These are phyloP conservation scores for Anethum foeniculum DNA, from an alignment of 140 eudicot genomes.

Conservation along the genomic window DNA sequence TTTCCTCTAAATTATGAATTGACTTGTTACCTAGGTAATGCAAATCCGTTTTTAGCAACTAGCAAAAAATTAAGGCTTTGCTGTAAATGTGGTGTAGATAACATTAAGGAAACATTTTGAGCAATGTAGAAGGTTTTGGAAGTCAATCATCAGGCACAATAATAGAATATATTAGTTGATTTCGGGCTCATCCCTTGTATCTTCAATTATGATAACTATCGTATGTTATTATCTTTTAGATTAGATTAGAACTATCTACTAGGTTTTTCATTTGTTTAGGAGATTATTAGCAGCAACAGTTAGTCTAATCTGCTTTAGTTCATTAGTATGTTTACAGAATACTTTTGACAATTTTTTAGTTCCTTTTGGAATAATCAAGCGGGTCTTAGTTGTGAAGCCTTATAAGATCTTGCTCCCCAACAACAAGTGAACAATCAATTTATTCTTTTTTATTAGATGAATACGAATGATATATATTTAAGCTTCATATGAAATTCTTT, in stretches of 20 bases:
- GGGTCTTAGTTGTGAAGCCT: background rate
- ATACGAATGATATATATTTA: background rate
- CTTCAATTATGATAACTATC: background rate
- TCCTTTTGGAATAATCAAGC: background rate
- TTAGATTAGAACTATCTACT: background rate
- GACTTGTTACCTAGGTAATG: background rate
- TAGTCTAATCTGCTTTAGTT: background rate
- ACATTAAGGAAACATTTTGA: background rate
- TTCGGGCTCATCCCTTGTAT: background rate
- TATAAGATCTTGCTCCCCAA: background rate
- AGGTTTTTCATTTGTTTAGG: background rate
- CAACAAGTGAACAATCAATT: background rate
- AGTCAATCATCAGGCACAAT: background rate
- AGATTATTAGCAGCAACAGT: background rate
- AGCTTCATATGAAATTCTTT: conserved; percentile 9
- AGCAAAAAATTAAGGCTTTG: background rate
- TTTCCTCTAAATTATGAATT: background rate
- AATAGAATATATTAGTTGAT: background rate
- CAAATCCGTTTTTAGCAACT: too few relatives aligned
- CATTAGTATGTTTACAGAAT: background rate
- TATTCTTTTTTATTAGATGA: background rate
- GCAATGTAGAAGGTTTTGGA: background rate
- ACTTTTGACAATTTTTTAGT: background rate
- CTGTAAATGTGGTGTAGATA: background rate
- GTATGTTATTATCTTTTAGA: background rate